Evolutionary conservation across 169 alveolate species (phyloP), one percentile per base, ranked within the genome.

Genomic region (Babesia microti): DNA sequence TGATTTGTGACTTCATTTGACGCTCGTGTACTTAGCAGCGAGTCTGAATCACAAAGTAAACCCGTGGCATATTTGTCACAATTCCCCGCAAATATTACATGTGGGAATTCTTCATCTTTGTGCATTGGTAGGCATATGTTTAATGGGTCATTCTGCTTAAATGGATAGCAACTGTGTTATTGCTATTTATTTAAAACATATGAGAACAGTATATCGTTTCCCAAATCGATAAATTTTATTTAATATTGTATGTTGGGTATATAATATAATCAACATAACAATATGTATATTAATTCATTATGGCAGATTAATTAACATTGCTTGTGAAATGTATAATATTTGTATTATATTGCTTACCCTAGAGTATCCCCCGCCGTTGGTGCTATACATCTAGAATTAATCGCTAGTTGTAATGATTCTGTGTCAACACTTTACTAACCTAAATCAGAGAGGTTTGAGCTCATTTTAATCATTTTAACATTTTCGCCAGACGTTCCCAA

Each of bases 361-460:
- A 65, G 65, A 19, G 68, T 65, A 37, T 65, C 76, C 4, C 65
- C 53, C 6, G 68, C 76, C 2, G 76, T 65, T 6, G 76, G 76
- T 3, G 70, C 70, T n/a, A 65, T 56, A 30, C 47, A 65, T 30
- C 76, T 39, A 7, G 76, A 39, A 7, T 22, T 18, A 21, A 42
- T 70, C 5, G 59, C 33, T 18, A 65, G 55, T 24, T 44, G 29
- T 0, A 65, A 58, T 12, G 76, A 68, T 12, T 65, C 76, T 65
- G 43, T 3, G 9, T 29, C 2, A 1, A 18, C 7, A 14, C 12
- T n/a, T 1, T 1, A 32, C 56, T 14, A 32, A 65, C 76, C 76
- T 12, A 65, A 4, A 22, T 65, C 76, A 37, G 69, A 46, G n/a
- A 65, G 33, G 7, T 23, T 14, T 36, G 70, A 54, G 63, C 19